Percentiles rank a stretch among this genome's conserved stretches.
phyloP scores from a whole-genome alignment of 192 early-diverging fungal genomes.

The Phlyctochytrium planicorne region DNA sequence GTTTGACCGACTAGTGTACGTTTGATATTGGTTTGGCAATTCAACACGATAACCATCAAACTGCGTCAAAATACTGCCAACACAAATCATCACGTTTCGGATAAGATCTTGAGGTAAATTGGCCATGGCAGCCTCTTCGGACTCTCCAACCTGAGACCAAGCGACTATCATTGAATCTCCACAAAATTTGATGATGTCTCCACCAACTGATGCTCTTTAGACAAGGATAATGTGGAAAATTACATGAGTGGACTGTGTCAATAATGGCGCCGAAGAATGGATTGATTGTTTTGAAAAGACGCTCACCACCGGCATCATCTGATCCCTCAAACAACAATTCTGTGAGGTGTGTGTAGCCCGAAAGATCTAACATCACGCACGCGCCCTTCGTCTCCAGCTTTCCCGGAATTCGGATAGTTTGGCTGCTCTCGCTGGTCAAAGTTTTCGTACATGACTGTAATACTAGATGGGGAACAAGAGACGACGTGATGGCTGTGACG shows the following conservation, averaged over 20 bases:
- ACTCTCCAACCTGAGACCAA: neutral
- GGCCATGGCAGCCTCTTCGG: neutral
- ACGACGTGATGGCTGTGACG: too few relatives aligned
- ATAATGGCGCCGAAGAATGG: neutral
- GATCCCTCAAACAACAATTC: neutral
- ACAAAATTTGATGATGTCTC: constrained; percentile 1
- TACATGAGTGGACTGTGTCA: neutral
- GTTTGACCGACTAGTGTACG: neutral
- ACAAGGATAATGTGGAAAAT: too few relatives aligned
- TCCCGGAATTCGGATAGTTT: too few relatives aligned
- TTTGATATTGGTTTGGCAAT: neutral
- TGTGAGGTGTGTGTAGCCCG: neutral
- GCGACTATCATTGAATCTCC: neutral
- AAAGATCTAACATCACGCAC: neutral
- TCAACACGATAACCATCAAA: neutral
- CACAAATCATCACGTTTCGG: neutral
- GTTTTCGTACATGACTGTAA: too few relatives aligned
- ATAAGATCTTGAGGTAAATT: neutral
- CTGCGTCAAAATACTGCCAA: neutral
- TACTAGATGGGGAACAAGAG: too few relatives aligned
- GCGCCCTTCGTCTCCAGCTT: too few relatives aligned
- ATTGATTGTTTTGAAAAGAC: neutral
- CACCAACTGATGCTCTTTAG: too few relatives aligned
- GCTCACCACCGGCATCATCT: neutral
- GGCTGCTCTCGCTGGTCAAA: too few relatives aligned